Conservation (phyloP, 495 filamentous ascomycete genomes). For the Thermothielavioides terrestris region DNA sequence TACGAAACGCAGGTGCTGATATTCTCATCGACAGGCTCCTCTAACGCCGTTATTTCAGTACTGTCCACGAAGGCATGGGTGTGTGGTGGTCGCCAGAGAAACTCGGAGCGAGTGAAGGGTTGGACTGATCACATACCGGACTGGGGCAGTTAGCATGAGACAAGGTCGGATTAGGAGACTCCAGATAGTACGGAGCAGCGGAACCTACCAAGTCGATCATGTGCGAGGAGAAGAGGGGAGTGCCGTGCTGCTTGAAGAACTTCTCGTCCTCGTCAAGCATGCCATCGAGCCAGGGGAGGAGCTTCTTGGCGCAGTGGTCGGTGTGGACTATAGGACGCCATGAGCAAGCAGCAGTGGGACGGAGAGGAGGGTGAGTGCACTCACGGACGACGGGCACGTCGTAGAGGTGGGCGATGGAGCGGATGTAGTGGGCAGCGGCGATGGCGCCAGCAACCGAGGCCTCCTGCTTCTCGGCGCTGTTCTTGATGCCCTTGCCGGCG, state of each 20-base stretch:
- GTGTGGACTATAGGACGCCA: conserved; percentile 15
- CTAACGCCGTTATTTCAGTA: conserved; percentile 33
- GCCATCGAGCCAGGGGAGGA: conserved; percentile 86
- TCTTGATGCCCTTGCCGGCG: conserved; percentile 85
- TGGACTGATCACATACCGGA: conserved; percentile 18
- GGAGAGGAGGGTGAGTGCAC: conserved; percentile 34
- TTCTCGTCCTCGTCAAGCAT: conserved; percentile 87
- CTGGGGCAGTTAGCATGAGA: conserved; percentile 2
- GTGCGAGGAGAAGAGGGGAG: conserved; percentile 89
- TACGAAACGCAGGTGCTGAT: conserved; percentile 84
- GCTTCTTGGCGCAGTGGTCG: conserved; percentile 88
- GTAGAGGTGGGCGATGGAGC: conserved; percentile 76
- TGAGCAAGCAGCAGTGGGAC: background rate
- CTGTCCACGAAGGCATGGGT: background rate
- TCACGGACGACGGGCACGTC: conserved; percentile 85
- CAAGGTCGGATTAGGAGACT: background rate
- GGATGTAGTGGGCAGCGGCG: conserved; percentile 89
- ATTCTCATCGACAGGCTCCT: conserved; percentile 84
- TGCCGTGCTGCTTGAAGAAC: conserved; percentile 84
- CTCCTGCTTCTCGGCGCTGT: conserved; percentile 60
- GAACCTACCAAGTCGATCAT: conserved; percentile 76
- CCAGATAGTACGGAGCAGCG: too few relatives aligned
- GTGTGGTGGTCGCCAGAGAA: background rate
- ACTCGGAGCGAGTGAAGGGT: too few relatives aligned
- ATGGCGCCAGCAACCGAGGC: conserved; percentile 82